Conservation (phyloP, 192 early-diverging fungal species). For the Linnemannia hyalina region DNA sequence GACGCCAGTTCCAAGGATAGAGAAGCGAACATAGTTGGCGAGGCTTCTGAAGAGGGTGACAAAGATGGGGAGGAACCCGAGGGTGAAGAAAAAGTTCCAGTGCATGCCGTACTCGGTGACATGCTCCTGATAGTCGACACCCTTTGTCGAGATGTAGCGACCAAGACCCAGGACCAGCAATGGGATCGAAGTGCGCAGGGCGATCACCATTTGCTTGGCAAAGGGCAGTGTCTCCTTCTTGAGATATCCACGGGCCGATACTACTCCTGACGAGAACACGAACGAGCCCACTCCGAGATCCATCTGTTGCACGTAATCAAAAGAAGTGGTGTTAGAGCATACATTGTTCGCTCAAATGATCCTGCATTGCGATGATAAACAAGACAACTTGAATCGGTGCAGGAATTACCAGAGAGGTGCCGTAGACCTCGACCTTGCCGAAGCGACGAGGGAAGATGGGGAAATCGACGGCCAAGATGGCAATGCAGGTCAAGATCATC, state of each 20-base stretch:
- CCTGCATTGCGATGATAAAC: not conserved
- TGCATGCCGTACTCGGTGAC: constrained; percentile 96
- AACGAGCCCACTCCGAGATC: constrained; percentile 95
- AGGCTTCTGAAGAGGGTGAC: constrained; percentile 73
- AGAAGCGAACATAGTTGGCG: constrained; percentile 68
- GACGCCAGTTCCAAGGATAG: constrained; percentile 64
- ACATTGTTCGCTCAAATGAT: not conserved
- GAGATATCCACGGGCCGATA: constrained; percentile 74
- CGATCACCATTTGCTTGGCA: constrained; percentile 38
- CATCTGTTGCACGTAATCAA: constrained; percentile 71
- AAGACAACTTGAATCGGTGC: not conserved
- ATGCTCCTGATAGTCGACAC: constrained; percentile 95
- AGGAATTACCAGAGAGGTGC: constrained; percentile 80
- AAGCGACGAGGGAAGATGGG: constrained; percentile 87
- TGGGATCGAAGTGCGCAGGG: constrained; percentile 72
- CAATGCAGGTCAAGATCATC: constrained; percentile 84
- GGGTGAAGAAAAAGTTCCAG: constrained; percentile 99
- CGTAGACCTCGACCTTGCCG: constrained; percentile 94
- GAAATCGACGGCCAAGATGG: constrained; percentile 97
- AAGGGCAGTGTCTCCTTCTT: constrained; percentile 54
- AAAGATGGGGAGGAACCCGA: constrained; percentile 87
- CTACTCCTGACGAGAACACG: constrained; percentile 92
- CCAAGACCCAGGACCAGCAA: constrained; percentile 82
- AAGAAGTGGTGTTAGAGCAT: not conserved
- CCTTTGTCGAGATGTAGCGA: constrained; percentile 78